A percentile compares a stretch with the other conserved stretches of the same genome.
Evolutionary conservation across 108 stramenopile species (phyloP).

Genomic region (Cylindrotheca closterium): DNA sequence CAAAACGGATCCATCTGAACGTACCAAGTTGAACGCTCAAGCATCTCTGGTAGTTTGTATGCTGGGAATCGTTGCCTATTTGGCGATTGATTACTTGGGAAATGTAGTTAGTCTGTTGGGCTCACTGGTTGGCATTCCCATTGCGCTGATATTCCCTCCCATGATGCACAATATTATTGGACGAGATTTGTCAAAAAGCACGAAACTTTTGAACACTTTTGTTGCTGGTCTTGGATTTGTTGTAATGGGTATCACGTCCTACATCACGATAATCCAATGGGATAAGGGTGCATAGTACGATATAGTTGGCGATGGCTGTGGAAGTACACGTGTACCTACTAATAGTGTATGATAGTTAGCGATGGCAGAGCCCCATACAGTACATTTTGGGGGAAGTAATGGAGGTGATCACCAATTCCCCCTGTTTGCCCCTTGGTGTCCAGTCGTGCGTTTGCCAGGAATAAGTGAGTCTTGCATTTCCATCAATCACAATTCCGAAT

Average conservation of each 20-base stretch:
- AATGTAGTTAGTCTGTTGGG: constrained; percentile 57
- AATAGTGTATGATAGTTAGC: no score
- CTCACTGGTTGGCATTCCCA: constrained; percentile 45
- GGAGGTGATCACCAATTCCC: no score
- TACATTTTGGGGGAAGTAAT: no score
- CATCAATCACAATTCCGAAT: no score
- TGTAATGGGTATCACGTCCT: constrained; percentile 36
- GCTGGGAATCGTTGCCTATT: constrained; percentile 35
- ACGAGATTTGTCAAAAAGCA: constrained; percentile 2
- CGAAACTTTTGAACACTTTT: constrained; percentile 15
- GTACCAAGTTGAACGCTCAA: constrained; percentile 8
- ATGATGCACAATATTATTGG: constrained; percentile 40
- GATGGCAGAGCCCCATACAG: no score
- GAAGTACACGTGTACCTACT: no score
- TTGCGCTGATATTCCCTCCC: constrained; percentile 51
- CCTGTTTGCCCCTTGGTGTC: no score
- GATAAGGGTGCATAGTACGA: constrained; percentile 23
- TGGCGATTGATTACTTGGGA: constrained; percentile 41
- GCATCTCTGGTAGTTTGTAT: constrained; percentile 20
- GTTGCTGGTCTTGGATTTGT: constrained; percentile 34
- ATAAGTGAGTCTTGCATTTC: no score
- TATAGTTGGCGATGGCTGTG: no score
- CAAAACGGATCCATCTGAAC: neutral
- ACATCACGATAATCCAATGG: constrained; percentile 39
- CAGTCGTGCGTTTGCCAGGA: no score